These are phyloP conservation scores for Debaryomyces fabryi DNA, from an alignment of 1,139 yeast genomes.

Conservation along the genomic window DNA sequence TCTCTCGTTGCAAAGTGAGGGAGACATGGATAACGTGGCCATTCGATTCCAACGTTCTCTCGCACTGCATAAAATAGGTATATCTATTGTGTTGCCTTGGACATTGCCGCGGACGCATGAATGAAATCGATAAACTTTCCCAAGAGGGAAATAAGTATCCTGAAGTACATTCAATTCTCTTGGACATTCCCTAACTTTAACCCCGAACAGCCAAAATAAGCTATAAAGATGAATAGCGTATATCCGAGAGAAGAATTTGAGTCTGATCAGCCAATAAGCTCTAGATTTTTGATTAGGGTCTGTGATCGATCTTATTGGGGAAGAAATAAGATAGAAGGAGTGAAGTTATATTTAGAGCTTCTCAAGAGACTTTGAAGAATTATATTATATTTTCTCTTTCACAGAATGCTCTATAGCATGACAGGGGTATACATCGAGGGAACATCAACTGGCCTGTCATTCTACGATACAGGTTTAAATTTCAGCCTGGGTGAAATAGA, in stretches of 20 bases:
- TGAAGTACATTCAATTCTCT: not conserved
- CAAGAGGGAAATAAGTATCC: not conserved
- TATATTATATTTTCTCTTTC: not conserved
- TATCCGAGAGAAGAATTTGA: not conserved
- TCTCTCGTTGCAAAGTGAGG: not conserved
- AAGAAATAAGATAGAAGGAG: not conserved
- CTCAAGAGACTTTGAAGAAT: not conserved
- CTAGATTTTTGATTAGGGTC: not conserved
- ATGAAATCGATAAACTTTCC: not conserved
- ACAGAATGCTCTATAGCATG: not conserved
- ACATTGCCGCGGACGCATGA: not conserved
- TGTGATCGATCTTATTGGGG: not conserved
- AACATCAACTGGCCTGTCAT: not conserved
- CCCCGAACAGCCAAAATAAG: not conserved
- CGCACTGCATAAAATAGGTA: not conserved
- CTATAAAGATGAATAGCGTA: not conserved
- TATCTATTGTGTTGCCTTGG: not conserved
- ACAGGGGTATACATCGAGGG: not conserved
- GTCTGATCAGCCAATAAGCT: not conserved
- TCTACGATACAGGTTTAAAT: not conserved
- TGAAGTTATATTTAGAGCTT: not conserved
- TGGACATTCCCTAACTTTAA: not conserved
- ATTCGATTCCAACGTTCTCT: not conserved
- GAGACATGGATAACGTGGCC: not conserved
- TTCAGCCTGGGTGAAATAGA: conserved; percentile 8